Conservation (phyloP, 2,329 filamentous ascomycete genomes). For the Fusarium globosum region DNA sequence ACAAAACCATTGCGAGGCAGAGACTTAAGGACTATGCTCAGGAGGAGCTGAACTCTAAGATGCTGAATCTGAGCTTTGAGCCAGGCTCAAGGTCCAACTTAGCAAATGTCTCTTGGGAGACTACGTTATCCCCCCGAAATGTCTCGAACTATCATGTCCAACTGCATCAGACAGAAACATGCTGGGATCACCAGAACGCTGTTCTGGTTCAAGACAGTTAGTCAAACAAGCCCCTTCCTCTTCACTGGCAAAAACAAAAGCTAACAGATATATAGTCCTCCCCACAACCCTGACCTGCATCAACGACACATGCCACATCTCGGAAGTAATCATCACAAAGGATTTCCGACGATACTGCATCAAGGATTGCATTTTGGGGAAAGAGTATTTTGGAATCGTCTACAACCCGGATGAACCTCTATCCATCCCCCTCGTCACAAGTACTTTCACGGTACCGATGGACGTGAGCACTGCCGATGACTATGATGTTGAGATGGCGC, state of each 20-base stretch:
- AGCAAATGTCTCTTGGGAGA: neutral
- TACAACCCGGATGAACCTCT: neutral
- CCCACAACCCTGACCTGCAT: neutral
- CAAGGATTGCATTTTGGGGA: neutral
- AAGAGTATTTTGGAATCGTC: conserved; percentile 7
- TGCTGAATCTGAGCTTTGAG: neutral
- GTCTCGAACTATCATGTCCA: neutral
- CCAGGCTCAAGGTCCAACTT: neutral
- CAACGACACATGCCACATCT: neutral
- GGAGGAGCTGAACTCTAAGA: neutral
- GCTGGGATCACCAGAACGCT: neutral
- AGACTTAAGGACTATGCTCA: neutral
- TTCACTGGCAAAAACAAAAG: neutral
- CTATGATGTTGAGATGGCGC: neutral
- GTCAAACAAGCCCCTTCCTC: neutral
- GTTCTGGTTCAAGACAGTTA: neutral
- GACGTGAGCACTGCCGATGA: neutral
- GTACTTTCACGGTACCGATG: neutral
- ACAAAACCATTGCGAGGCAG: neutral
- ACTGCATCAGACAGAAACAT: neutral
- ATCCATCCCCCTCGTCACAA: neutral
- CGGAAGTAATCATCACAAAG: neutral
- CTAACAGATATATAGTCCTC: neutral
- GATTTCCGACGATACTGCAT: neutral
- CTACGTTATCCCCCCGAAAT: neutral